Conservation (phyloP, 768 basidiomycete genomes). For the Lentinus brumalis region DNA sequence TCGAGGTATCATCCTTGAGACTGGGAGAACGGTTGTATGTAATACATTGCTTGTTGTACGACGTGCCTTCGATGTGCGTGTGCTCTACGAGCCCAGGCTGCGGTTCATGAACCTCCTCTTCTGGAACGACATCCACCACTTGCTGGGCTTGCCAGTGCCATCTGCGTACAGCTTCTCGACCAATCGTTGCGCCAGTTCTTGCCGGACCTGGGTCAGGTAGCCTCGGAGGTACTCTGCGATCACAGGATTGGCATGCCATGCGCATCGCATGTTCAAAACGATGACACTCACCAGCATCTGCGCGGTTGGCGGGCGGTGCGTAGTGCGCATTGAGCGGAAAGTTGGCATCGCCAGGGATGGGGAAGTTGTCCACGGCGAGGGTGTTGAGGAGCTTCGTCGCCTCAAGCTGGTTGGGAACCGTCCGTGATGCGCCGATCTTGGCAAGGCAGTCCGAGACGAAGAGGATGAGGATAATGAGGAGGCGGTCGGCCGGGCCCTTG, state of each 20-base stretch:
- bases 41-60: constrained; percentile 26
- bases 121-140: constrained; percentile 99
- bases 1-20: constrained; percentile 22
- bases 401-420: constrained; percentile 75
- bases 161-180: constrained; percentile 90
- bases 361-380: constrained; percentile 89
- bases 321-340: constrained; percentile 95
- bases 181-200: constrained; percentile 86
- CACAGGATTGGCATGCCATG: not conserved
- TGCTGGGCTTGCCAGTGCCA: constrained; percentile 92
- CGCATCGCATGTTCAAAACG: not conserved
- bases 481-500: constrained; percentile 94
- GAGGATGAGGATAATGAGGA: constrained; percentile 95
- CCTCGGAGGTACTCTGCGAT: constrained; percentile 79
- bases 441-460: constrained; percentile 97
- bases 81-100: constrained; percentile 64
- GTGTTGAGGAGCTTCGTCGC: constrained; percentile 89
- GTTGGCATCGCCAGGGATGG: constrained; percentile 93
- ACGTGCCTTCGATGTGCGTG: constrained; percentile 22
- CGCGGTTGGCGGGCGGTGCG: constrained; percentile 70
- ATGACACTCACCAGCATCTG: constrained; percentile 71
- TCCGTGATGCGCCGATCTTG: constrained; percentile 76
- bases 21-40: constrained; percentile 22
- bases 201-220: constrained; percentile 90
- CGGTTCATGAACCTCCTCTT: constrained; percentile 97